Percentiles rank a stretch among this genome's conserved stretches.
These are phyloP conservation scores for Pythium utonaiense DNA, from an alignment of 352 stramenopile species.

Conservation along the genomic window DNA sequence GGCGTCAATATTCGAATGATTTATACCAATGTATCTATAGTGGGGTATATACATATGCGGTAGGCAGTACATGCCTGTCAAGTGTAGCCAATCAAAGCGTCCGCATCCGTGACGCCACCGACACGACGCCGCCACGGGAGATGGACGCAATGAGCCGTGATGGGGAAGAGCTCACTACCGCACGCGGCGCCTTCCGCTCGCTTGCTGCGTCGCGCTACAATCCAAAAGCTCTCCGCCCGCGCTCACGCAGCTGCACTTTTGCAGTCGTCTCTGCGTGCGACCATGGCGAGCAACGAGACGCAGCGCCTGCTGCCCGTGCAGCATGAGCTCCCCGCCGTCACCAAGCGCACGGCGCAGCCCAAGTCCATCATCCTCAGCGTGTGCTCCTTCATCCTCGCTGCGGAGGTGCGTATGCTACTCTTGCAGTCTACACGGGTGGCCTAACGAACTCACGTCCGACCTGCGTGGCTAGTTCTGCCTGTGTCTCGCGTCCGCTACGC, in stretches of 20 bases:
- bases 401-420: slow-evolving; percentile 52
- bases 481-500: slow-evolving; percentile 77
- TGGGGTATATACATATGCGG: neutral
- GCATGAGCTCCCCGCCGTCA: neutral
- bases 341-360: neutral
- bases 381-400: slow-evolving; percentile 86
- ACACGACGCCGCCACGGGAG: neutral
- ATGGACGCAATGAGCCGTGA: no score
- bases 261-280: no score
- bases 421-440: no score
- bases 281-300: slow-evolving; percentile 15
- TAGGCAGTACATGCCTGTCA: neutral
- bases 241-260: no score
- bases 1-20: neutral
- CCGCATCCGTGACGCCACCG: neutral
- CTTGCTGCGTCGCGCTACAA: no score
- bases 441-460: slow-evolving; percentile 12
- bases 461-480: slow-evolving; percentile 60
- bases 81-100: neutral
- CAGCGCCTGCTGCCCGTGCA: slow-evolving; percentile 16
- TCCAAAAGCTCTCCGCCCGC: no score
- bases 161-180: no score
- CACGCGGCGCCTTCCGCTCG: no score
- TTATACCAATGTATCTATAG: neutral
- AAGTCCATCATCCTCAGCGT: slow-evolving; percentile 84